Evolutionary conservation across 352 stramenopile genomes (phyloP).

Genomic region (Phytophthora fragariaefolia): DNA sequence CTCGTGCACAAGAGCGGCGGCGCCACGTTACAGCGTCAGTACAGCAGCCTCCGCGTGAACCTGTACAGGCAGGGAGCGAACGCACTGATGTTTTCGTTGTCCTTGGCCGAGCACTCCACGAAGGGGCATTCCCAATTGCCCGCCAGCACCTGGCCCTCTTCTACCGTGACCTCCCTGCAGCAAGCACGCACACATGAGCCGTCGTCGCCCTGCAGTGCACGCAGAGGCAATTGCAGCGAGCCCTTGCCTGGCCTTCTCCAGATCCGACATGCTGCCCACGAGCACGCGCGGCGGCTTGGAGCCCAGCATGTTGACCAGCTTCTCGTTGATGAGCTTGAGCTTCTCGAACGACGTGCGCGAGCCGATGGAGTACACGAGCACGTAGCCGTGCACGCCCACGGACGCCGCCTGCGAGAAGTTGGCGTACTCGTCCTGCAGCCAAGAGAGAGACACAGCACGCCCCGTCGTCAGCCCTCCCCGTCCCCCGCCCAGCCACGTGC

Average conservation of each 20-base stretch:
- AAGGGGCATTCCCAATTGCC: conserved; percentile 94
- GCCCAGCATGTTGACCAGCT: conserved; percentile 94
- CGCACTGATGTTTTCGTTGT: conserved; percentile 92
- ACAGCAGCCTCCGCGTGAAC: too few relatives aligned
- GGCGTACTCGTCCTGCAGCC: conserved; percentile 96
- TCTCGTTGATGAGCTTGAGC: conserved; percentile 95
- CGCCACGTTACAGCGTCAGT: conserved; percentile 13
- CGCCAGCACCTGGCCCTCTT: conserved; percentile 91
- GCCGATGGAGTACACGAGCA: conserved; percentile 95
- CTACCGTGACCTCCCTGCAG: conserved; percentile 74
- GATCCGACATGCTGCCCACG: conserved; percentile 95
- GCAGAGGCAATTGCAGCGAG: not conserved
- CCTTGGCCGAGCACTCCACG: conserved; percentile 94
- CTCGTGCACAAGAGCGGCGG: conserved; percentile 1
- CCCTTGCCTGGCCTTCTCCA: conserved; percentile 89
- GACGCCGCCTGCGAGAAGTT: conserved; percentile 96
- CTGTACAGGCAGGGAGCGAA: conserved; percentile 15
- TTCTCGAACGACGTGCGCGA: conserved; percentile 95
- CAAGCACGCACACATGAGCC: conserved; percentile 10
- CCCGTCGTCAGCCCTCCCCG: too few relatives aligned
- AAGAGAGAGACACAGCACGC: too few relatives aligned
- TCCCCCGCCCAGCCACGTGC: too few relatives aligned
- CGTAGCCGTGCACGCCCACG: conserved; percentile 95
- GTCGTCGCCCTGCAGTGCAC: not conserved
- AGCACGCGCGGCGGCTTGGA: conserved; percentile 94